These are phyloP conservation scores for Tricharina praecox DNA, from an alignment of 495 filamentous ascomycete genomes.

Conservation along the genomic window DNA sequence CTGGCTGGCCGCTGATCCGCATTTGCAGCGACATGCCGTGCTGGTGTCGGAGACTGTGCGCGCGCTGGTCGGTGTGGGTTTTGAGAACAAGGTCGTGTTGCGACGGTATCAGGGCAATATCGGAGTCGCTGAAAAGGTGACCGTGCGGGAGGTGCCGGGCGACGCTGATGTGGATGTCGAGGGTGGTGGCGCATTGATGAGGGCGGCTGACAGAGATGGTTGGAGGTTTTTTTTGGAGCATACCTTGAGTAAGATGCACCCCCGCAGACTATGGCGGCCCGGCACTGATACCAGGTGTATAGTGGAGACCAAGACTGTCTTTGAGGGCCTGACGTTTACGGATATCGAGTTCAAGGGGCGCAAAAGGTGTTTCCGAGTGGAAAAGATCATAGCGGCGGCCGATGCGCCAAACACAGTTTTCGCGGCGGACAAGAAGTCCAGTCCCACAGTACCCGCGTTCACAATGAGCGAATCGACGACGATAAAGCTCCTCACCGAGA, in stretches of 20 bases:
- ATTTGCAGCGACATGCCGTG: constrained; percentile 16
- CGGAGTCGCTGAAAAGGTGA: constrained; percentile 32
- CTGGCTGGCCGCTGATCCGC: constrained; percentile 18
- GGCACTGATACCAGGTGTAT: constrained; percentile 1
- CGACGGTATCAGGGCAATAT: constrained; percentile 14
- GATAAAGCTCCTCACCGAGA: constrained; percentile 11
- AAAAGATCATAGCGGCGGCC: constrained; percentile 14
- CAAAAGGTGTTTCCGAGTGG: constrained; percentile 26
- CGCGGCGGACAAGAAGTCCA: not conserved
- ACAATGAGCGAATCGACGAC: constrained; percentile 13
- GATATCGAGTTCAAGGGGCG: constrained; percentile 23
- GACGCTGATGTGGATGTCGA: no score
- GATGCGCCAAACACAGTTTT: not conserved
- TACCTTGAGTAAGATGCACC: constrained; percentile 32
- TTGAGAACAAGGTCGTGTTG: constrained; percentile 20
- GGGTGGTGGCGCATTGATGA: constrained; percentile 30
- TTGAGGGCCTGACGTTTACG: constrained; percentile 14
- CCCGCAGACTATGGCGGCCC: not conserved
- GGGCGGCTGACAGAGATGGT: constrained; percentile 32
- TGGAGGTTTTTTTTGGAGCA: constrained; percentile 52
- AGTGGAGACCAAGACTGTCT: constrained; percentile 26
- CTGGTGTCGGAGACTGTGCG: constrained; percentile 20
- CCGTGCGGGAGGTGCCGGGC: constrained; percentile 36
- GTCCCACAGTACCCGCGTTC: constrained; percentile 6
- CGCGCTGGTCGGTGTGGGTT: constrained; percentile 12